Conservation (phyloP, 2,329 filamentous ascomycete species). For the Metarhizium rileyi region DNA sequence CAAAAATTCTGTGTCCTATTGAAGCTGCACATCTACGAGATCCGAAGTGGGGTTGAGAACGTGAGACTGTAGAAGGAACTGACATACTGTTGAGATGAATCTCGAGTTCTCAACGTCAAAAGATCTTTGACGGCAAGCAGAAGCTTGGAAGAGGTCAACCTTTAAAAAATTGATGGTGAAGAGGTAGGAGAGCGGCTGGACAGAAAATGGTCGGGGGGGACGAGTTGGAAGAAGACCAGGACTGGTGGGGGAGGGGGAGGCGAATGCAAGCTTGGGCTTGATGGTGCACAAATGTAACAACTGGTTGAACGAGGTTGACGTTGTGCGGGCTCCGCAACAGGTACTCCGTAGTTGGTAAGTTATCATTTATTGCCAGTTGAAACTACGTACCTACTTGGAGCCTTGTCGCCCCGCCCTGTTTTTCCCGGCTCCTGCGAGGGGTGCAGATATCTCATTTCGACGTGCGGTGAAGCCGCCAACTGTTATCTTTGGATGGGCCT, state of each 20-base stretch:
- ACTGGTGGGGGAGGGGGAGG: slow-evolving; percentile 1
- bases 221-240: neutral
- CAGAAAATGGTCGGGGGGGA: neutral
- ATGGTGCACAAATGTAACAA: neutral
- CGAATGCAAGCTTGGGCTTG: neutral
- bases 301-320: neutral
- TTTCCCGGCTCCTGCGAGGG: neutral
- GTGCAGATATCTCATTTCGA: neutral
- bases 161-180: neutral
- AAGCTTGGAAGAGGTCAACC: neutral
- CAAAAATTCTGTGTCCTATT: neutral
- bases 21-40: neutral
- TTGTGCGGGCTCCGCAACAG: neutral
- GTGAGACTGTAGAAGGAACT: neutral
- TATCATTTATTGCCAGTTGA: neutral
- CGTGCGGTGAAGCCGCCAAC: neutral
- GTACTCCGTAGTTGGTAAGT: neutral
- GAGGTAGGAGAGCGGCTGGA: neutral
- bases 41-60: neutral
- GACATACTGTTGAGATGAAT: neutral
- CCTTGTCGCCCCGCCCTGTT: slow-evolving; percentile 1
- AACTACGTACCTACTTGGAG: neutral
- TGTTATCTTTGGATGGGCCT: slow-evolving; percentile 1
- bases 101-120: neutral
- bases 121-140: neutral